These are phyloP conservation scores for Grigorovia yakushimaensis DNA, from an alignment of 805 yeast genomes.

Conservation along the genomic window DNA sequence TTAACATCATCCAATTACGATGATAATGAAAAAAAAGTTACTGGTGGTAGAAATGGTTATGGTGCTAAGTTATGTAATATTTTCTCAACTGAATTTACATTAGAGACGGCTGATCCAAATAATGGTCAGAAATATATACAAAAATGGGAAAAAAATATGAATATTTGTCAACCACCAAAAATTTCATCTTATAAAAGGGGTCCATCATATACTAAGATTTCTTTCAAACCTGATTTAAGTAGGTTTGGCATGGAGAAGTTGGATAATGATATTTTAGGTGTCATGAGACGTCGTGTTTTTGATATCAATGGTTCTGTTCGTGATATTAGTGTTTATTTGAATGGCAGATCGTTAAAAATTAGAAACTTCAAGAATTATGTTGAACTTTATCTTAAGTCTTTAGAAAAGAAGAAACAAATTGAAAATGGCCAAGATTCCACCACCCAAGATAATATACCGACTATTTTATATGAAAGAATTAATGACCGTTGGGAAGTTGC, in stretches of 20 bases:
- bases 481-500: slow-evolving; percentile 95
- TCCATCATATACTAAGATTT: slow-evolving; percentile 74
- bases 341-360: slow-evolving; percentile 61
- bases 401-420: slow-evolving; percentile 37
- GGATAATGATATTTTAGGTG: slow-evolving; percentile 76
- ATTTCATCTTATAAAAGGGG: slow-evolving; percentile 44
- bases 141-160: slow-evolving; percentile 84
- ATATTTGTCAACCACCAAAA: slow-evolving; percentile 61
- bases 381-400: slow-evolving; percentile 77
- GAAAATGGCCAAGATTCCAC: slow-evolving; percentile 32
- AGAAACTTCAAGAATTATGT: slow-evolving; percentile 78
- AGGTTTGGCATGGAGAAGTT: slow-evolving; percentile 78
- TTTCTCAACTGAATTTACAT: slow-evolving; percentile 74
- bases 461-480: slow-evolving; percentile 68
- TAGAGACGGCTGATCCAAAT: slow-evolving; percentile 79
- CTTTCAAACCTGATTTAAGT: slow-evolving; percentile 78
- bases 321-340: slow-evolving; percentile 68
- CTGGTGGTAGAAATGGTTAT: slow-evolving; percentile 97
- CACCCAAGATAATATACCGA: slow-evolving; percentile 32
- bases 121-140: slow-evolving; percentile 61
- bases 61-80: slow-evolving; percentile 98
- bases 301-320: slow-evolving; percentile 91
- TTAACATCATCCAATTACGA: slow-evolving; percentile 94
- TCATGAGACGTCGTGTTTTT: slow-evolving; percentile 85
- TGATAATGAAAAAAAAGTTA: slow-evolving; percentile 88